Base-by-base conservation (phyloP, 805 yeast genomes). In the Cyberlindnera americana region DNA sequence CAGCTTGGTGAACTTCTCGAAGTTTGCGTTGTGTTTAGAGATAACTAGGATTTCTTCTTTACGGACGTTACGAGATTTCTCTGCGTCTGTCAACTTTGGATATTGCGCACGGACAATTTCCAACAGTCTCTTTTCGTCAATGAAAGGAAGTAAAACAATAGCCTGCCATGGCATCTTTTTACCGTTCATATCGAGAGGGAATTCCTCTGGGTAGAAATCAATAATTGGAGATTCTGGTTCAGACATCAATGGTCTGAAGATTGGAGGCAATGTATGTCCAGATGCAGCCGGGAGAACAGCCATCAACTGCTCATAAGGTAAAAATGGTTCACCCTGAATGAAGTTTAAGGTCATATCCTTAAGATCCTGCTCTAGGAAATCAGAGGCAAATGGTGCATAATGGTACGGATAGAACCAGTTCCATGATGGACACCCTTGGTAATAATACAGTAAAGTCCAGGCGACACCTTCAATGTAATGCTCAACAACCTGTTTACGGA, bases 401-500 rank as follows among this genome's bases (percentile, higher is more conserved):
- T 93, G 98, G 59, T 82, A 91, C 0, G 98, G 99, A 54, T 83
- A 93, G 61, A 78, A 93, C 99, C 99, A 93, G 40, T 81, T 81
- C 99, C 99, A 93, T 0, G 98, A 91, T 0, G 96, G 95, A 65
- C 98, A 91, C 3, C 97, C 98, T 62, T 93, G 98, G 61, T 87
- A 91, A 64, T 93, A 93, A 61, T 93, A 93, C 38, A 87, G 64
- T 48, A 93, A 69, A 2, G 83, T 95, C 99, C 99, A 93, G n/a
- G 96, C 79, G 4, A 93, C 84, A 46, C 99, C 99, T 61, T 91
- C 96, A 40, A 93, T 73, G 56, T 93, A 93, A 35, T 79, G 74
- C 39, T 69, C 67, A 0, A 81, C 88, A 54, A 93, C 79, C 32
- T 72, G 69, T 46, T 71, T 73, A 31, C 81, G 72, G 16, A 76